A percentile compares a stretch with the other conserved stretches of the same genome.
phyloP scores from a whole-genome alignment of 768 basidiomycete genomes.

The Leucosporidium creatinivorum region DNA sequence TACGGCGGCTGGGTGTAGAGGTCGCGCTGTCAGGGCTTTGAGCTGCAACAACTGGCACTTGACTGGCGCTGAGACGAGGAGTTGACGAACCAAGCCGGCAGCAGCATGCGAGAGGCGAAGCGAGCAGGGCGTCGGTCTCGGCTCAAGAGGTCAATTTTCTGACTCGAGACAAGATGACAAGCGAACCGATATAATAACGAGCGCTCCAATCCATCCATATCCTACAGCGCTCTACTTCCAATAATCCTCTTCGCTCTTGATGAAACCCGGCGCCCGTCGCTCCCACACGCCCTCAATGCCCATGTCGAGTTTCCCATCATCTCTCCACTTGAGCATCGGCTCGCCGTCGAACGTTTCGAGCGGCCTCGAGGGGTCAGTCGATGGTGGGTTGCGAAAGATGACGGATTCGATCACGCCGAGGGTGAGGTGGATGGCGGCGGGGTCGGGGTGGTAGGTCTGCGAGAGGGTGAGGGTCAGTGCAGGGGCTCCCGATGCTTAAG shows the following conservation, averaged over 20 bases:
- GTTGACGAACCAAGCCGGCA: no score
- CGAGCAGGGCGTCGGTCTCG: no score
- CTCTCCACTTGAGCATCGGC: slow-evolving; percentile 11
- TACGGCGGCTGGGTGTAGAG: no score
- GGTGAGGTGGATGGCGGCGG: slow-evolving; percentile 53
- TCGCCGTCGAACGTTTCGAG: slow-evolving; percentile 10
- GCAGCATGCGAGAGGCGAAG: no score
- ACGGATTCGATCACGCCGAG: slow-evolving; percentile 49
- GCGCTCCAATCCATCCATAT: not conserved
- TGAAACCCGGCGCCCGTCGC: slow-evolving; percentile 5
- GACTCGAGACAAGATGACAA: no score
- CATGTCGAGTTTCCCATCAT: slow-evolving; percentile 22
- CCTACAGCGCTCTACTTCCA: not conserved
- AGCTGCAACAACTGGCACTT: no score
- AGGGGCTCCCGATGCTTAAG: no score
- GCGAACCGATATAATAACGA: not conserved
- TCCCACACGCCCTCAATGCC: slow-evolving; percentile 25
- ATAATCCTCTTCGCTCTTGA: not conserved
- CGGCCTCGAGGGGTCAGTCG: not conserved
- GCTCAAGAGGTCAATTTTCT: no score
- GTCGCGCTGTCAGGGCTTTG: no score
- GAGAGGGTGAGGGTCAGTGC: no score
- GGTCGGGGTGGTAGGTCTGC: slow-evolving; percentile 3
- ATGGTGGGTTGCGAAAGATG: slow-evolving; percentile 20
- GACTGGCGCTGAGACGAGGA: no score